Conservation (phyloP, 2,329 filamentous ascomycete species). For the Penicillium aurantiogriseum region DNA sequence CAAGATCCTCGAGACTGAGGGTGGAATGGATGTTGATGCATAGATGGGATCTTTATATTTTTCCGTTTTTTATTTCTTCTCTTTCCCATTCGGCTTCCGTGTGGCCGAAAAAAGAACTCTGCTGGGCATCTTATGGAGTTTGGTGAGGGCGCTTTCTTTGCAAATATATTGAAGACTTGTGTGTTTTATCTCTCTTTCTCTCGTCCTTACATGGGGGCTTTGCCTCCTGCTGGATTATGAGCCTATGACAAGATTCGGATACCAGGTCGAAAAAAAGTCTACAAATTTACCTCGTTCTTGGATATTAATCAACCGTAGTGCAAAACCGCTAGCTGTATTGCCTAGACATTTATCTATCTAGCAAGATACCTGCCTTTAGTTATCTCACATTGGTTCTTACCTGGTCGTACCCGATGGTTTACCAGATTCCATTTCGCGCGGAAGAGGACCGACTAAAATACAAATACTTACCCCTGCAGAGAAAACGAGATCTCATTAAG, state of each 20-base stretch:
- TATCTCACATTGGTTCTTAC: constrained; percentile 37
- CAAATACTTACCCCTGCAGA: constrained; percentile 42
- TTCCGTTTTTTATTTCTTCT: constrained; percentile 19
- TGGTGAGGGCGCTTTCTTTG: constrained; percentile 33
- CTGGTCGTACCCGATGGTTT: constrained; percentile 43
- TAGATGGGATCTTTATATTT: constrained; percentile 18
- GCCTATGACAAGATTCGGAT: constrained; percentile 35
- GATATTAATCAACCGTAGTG: constrained; percentile 3
- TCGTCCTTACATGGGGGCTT: constrained; percentile 16
- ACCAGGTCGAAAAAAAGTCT: constrained; percentile 28
- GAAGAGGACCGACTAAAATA: constrained; percentile 37
- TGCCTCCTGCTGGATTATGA: constrained; percentile 29
- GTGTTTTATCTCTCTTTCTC: constrained; percentile 19
- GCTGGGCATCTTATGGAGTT: constrained; percentile 40
- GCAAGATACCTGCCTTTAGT: constrained; percentile 25
- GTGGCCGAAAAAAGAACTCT: constrained; percentile 28
- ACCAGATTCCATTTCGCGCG: constrained; percentile 13
- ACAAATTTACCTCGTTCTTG: constrained; percentile 4
- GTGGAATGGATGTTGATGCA: constrained; percentile 46
- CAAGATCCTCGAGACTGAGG: constrained; percentile 38
- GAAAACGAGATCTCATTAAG: constrained; percentile 20
- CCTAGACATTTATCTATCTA: constrained; percentile 13
- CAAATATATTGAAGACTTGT: constrained; percentile 24
- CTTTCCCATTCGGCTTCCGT: constrained; percentile 18
- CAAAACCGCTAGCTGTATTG: constrained; percentile 4